Evolutionary conservation across 2,329 filamentous ascomycete genomes (phyloP).

Genomic region (Fusarium sublunatum): DNA sequence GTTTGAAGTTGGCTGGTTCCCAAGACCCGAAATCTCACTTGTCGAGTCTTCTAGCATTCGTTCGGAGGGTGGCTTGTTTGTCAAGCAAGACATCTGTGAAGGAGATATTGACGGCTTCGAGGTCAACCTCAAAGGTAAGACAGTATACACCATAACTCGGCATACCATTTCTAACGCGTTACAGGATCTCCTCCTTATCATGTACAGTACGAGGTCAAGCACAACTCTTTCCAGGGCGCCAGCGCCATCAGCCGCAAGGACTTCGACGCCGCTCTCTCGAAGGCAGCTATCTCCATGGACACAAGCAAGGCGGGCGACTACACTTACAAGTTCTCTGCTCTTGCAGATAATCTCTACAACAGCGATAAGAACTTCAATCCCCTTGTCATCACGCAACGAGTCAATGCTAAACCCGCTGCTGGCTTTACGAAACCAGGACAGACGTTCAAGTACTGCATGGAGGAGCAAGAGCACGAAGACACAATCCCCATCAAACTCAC

Average conservation of each 20-base stretch:
- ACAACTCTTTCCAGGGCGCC: conserved; percentile 75
- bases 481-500: conserved; percentile 87
- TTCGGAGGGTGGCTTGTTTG: conserved; percentile 63
- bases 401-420: conserved; percentile 85
- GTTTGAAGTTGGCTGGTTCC: conserved; percentile 88
- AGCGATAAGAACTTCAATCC: conserved; percentile 74
- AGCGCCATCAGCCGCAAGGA: conserved; percentile 74
- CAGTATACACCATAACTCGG: background rate
- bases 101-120: conserved; percentile 93
- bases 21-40: conserved; percentile 78
- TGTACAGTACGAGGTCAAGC: conserved; percentile 82
- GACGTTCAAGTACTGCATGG: conserved; percentile 94
- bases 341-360: conserved; percentile 89
- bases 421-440: conserved; percentile 87
- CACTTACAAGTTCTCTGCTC: conserved; percentile 84
- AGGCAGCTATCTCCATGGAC: conserved; percentile 85
- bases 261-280: conserved; percentile 80
- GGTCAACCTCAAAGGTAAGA: conserved; percentile 78
- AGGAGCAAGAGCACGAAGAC: conserved; percentile 84
- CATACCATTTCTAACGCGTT: conserved; percentile 46
- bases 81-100: conserved; percentile 89
- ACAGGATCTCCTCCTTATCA: conserved; percentile 82
- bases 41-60: conserved; percentile 72
- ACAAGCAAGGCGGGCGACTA: conserved; percentile 85
- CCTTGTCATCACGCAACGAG: conserved; percentile 80